Evolutionary conservation across 192 early-diverging fungal genomes (phyloP), one percentile per base, ranked within the genome.

Genomic region (Gamsiella multidivaricata): DNA sequence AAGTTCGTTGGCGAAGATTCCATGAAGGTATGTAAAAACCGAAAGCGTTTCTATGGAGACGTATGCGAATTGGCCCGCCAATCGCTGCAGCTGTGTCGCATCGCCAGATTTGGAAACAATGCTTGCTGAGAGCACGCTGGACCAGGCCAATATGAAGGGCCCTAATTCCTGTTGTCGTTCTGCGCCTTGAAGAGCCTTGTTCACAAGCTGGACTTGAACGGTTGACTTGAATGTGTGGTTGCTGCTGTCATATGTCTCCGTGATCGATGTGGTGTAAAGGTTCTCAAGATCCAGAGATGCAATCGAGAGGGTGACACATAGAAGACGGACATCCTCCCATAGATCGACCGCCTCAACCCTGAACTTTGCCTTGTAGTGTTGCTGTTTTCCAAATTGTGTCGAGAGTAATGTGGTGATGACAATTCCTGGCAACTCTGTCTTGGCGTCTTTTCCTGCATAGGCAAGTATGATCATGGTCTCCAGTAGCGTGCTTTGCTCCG

Each of bases 81-180:
- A 53, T 31, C 15, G 51, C 11, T 18, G 33, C n/a, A n/a, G 8
- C 31, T 69, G 49, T n/a, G 33, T 28, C n/a, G 43, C n/a, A 14
- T 52, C 47, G 23, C 57, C 54, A 20, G 29, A 33, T 11, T 61
- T 31, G 5, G 32, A 49, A n/a, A 43, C 37, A 3, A 52, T 62
- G 22, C 61, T 39, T 12, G 74, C 65, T 1, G 58, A 54, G 33
- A 85, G 61, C 3, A 85, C 67, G 61, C 60, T 79, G n/a, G 79
- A 79, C 83, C 83, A 85, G 0, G 81, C 84, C 25, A 85, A 60
- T 25, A 85, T 68, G 32, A 83, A 81, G 28, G 70, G 55, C 3
- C 79, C 62, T 36, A 81, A 66, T 37, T 65, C 62, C 32, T 70
- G 71, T 25, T 70, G 64, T 10, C 66, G 51, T 3, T 72, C 84